Conservation (phyloP, 2,329 filamentous ascomycete genomes). For the Clarireedia hainanense region DNA sequence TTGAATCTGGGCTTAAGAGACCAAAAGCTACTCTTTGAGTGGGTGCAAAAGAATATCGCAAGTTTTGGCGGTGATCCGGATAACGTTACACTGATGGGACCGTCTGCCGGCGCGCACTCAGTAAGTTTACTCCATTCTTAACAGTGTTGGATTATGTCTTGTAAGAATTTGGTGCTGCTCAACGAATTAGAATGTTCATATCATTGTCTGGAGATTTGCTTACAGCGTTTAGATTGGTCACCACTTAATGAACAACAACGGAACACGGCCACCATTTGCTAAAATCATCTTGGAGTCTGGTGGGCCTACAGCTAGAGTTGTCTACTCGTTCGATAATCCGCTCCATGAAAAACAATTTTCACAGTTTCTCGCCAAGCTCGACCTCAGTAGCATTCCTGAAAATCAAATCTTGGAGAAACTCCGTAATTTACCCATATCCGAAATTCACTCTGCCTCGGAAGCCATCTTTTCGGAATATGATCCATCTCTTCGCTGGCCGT, state of each 20-base stretch:
- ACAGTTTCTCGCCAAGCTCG: constrained; percentile 46
- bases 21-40: constrained; percentile 49
- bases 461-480: constrained; percentile 37
- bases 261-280: constrained; percentile 36
- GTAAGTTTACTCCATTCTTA: constrained; percentile 29
- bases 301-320: constrained; percentile 45
- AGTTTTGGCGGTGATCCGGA: constrained; percentile 51
- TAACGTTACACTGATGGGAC: constrained; percentile 53
- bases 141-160: neutral
- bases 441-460: constrained; percentile 35
- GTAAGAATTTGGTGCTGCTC: too few relatives aligned
- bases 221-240: constrained; percentile 49
- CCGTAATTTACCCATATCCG: constrained; percentile 34
- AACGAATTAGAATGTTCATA: neutral
- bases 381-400: constrained; percentile 36
- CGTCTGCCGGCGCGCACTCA: constrained; percentile 56
- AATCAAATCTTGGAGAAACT: constrained; percentile 45
- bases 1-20: constrained; percentile 60
- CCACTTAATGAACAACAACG: constrained; percentile 47
- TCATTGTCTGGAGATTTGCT: neutral
- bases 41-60: constrained; percentile 52
- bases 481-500: constrained; percentile 49
- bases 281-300: constrained; percentile 52
- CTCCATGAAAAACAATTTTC: constrained; percentile 48
- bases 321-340: constrained; percentile 45